Percentiles rank a stretch among this genome's conserved stretches.
phyloP scores from a whole-genome alignment of 768 basidiomycete genomes.

The Tricholoma flavovirens region DNA sequence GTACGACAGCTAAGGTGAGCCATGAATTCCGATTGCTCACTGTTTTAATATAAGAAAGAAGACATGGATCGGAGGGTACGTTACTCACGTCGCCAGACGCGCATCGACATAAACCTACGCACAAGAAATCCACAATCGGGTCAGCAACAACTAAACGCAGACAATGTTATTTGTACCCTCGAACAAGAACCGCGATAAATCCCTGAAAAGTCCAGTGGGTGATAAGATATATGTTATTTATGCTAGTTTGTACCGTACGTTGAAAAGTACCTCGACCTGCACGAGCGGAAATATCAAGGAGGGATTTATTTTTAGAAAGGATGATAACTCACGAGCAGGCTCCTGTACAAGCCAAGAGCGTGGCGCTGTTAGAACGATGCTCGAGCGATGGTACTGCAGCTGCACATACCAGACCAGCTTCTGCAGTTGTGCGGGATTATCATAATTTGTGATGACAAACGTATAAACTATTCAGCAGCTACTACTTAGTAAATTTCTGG shows the following conservation, averaged over 20 bases:
- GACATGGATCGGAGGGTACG: not conserved
- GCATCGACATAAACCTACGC: conserved; percentile 37
- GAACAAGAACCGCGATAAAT: conserved; percentile 43
- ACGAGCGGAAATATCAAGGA: not conserved
- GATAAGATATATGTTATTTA: not conserved
- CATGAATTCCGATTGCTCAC: too few relatives aligned
- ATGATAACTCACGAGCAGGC: conserved; percentile 25
- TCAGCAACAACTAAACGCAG: not conserved
- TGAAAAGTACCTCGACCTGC: conserved; percentile 46
- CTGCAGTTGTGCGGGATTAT: conserved; percentile 20
- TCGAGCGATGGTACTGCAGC: not conserved
- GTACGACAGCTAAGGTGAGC: too few relatives aligned
- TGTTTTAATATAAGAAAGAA: too few relatives aligned
- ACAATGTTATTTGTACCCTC: conserved; percentile 26
- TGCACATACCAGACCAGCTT: conserved; percentile 37
- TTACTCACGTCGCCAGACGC: conserved; percentile 40
- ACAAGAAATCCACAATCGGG: conserved; percentile 1
- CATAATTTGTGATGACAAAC: conserved; percentile 39
- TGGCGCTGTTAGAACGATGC: conserved; percentile 13
- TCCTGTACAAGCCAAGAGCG: conserved; percentile 20
- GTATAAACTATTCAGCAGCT: conserved; percentile 35
- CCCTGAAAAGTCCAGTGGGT: conserved; percentile 22
- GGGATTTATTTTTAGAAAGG: not conserved
- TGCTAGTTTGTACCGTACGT: conserved; percentile 23
- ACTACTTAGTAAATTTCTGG: not conserved